phyloP scores from a whole-genome alignment of 805 yeast species.

The Torulaspora microellipsoides region DNA sequence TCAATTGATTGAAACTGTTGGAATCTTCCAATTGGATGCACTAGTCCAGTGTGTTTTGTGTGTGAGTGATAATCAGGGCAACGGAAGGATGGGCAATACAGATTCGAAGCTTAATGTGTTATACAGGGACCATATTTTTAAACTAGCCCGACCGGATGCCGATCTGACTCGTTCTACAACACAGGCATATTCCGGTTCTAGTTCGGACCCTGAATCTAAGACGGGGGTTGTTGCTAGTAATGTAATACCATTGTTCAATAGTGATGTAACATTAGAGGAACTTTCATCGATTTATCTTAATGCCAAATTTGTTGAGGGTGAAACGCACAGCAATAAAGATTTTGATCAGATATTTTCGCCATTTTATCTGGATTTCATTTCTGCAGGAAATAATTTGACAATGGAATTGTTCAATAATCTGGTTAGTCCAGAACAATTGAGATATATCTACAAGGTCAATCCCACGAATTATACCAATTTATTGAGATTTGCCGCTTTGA shows the following conservation, averaged over 20 bases:
- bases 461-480: slow-evolving; percentile 52
- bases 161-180: slow-evolving; percentile 24
- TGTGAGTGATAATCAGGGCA: too few species aligned
- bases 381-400: slow-evolving; percentile 15
- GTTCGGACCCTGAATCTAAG: too few species aligned
- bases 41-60: too few species aligned
- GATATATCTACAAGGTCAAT: slow-evolving; percentile 55
- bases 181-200: background rate
- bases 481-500: slow-evolving; percentile 39
- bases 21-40: too few species aligned
- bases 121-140: slow-evolving; percentile 45
- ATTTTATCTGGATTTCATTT: slow-evolving; percentile 21
- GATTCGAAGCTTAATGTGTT: slow-evolving; percentile 57
- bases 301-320: background rate
- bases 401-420: slow-evolving; percentile 37
- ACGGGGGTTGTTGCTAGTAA: slow-evolving; percentile 19
- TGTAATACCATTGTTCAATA: slow-evolving; percentile 5
- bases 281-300: slow-evolving; percentile 30
- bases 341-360: slow-evolving; percentile 42
- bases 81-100: slow-evolving; percentile 57
- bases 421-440: slow-evolving; percentile 53
- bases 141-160: slow-evolving; percentile 17
- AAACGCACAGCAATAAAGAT: background rate
- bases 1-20: background rate
- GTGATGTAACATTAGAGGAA: slow-evolving; percentile 26